These are phyloP conservation scores for Glycine tomentella DNA, from an alignment of 306 rosid genomes.

Conservation along the genomic window DNA sequence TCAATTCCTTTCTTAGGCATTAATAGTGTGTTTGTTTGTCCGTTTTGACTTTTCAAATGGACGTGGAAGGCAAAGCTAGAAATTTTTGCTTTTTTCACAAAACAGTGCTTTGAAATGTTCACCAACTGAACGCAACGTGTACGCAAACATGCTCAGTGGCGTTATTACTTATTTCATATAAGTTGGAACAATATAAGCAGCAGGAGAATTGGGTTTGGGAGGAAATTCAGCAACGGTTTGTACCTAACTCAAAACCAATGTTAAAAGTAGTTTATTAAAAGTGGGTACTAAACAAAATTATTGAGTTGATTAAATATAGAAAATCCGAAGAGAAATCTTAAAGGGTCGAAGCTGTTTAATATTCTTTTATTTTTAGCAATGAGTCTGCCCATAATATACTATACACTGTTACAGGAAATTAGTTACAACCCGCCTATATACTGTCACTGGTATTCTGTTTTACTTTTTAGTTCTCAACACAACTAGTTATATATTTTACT, in stretches of 20 bases:
- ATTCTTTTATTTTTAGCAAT: conserved; percentile 32
- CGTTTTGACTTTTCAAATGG: no score
- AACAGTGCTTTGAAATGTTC: no score
- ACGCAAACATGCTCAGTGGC: no score
- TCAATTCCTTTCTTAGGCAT: neutral
- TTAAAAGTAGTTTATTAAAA: conserved; percentile 38
- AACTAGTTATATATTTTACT: conserved; percentile 22
- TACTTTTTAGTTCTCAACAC: conserved; percentile 28
- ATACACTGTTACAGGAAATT: neutral
- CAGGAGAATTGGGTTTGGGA: neutral
- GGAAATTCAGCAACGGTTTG: neutral
- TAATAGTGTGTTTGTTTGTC: no score
- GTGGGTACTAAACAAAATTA: conserved; percentile 37
- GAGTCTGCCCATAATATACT: neutral
- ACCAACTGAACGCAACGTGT: no score
- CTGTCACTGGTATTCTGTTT: conserved; percentile 15
- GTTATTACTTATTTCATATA: neutral
- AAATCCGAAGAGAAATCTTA: neutral
- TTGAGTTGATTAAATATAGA: conserved; percentile 39
- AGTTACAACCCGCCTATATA: conserved; percentile 24
- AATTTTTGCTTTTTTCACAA: no score
- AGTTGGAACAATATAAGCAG: neutral
- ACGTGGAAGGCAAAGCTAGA: no score
- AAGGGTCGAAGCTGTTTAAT: conserved; percentile 28
- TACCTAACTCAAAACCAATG: neutral